Evolutionary conservation across 208 protist species (phyloP).

Genomic region (Porcisia hertigi): DNA sequence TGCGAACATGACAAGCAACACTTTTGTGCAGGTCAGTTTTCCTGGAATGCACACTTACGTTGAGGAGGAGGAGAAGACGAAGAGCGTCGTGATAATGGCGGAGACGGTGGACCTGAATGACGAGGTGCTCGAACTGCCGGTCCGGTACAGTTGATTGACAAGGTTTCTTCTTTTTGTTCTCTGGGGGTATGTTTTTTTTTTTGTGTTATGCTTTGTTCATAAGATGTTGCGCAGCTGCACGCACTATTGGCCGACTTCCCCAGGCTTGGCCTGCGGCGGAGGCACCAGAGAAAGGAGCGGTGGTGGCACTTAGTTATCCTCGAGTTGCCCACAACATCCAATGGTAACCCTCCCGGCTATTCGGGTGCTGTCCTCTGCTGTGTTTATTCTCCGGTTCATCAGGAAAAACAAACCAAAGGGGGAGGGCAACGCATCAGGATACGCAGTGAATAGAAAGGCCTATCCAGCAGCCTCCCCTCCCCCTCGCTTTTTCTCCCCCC

Average conservation of each 20-base stretch:
- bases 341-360: neutral
- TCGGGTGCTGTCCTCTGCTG: neutral
- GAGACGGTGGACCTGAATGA: conserved; percentile 56
- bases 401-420: neutral
- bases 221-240: neutral
- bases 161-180: neutral
- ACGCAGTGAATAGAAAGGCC: neutral
- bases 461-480: neutral
- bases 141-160: conserved; percentile 42
- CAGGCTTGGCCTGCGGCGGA: neutral
- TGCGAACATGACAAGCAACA: conserved; percentile 46
- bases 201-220: neutral
- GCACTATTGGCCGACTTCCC: neutral
- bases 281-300: neutral
- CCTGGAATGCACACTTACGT: conserved; percentile 54
- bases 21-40: conserved; percentile 51
- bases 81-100: conserved; percentile 45
- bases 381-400: neutral
- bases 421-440: neutral
- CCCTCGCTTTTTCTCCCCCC: neutral
- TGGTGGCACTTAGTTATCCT: neutral
- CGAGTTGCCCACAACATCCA: neutral
- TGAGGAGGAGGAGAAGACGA: conserved; percentile 55
- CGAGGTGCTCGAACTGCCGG: conserved; percentile 54
- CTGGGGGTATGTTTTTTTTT: neutral